These are phyloP conservation scores for Chaetomium fimeti DNA, from an alignment of 495 filamentous ascomycete species.

Conservation along the genomic window DNA sequence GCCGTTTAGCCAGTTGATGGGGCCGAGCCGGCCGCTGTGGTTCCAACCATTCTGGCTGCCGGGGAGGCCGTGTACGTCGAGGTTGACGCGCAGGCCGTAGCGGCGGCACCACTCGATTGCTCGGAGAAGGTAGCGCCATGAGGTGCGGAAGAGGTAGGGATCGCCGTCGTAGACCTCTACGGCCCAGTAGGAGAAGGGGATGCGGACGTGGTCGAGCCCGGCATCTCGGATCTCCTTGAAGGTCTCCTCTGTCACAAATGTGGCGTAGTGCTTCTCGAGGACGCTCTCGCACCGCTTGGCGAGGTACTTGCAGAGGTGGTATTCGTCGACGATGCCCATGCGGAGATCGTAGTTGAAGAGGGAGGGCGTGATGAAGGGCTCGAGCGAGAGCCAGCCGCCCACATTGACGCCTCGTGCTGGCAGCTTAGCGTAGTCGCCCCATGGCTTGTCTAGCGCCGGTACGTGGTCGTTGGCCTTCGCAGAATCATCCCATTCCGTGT, in stretches of 20 bases:
- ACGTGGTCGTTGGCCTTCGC: conserved; percentile 72
- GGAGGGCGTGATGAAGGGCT: conserved; percentile 93
- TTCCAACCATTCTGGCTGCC: conserved; percentile 92
- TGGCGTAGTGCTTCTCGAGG: conserved; percentile 87
- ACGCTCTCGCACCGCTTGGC: conserved; percentile 59
- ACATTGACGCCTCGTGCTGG: conserved; percentile 90
- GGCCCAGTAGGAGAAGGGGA: conserved; percentile 95
- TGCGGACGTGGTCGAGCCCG: conserved; percentile 93
- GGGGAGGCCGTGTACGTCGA: conserved; percentile 84
- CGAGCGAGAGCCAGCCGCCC: conserved; percentile 91
- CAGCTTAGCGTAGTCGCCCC: conserved; percentile 70
- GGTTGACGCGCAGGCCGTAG: conserved; percentile 88
- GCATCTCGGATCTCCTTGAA: conserved; percentile 82
- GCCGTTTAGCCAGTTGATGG: conserved; percentile 78
- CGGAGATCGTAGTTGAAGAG: conserved; percentile 71
- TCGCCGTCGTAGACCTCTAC: conserved; percentile 82
- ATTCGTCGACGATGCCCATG: conserved; percentile 81
- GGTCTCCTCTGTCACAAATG: conserved; percentile 78
- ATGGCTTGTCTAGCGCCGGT: conserved; percentile 69
- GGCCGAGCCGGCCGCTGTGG: conserved; percentile 72
- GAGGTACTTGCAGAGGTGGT: conserved; percentile 67
- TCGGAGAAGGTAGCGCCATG: conserved; percentile 92
- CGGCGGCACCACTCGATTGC: conserved; percentile 92
- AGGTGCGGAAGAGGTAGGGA: conserved; percentile 80
- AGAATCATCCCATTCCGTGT: conserved; percentile 83